Conservation (phyloP, 2,329 filamentous ascomycete species). For the Epichloe aotearoae region DNA sequence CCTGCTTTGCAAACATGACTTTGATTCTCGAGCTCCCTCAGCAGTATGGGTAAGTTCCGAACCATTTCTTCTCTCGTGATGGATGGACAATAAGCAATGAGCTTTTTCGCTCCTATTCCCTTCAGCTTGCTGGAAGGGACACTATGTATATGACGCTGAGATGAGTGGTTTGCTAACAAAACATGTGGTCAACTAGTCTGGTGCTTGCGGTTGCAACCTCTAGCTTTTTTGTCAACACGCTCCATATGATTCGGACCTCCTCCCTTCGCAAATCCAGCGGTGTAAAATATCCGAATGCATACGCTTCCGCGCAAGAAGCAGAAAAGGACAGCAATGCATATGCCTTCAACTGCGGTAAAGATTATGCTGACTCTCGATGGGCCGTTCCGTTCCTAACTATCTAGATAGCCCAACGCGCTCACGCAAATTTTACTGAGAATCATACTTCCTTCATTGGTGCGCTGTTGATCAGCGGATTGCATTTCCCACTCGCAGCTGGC, state of each 20-base stretch:
- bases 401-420: constrained; percentile 41
- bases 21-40: constrained; percentile 29
- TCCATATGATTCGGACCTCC: constrained; percentile 36
- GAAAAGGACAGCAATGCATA: constrained; percentile 40
- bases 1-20: constrained; percentile 23
- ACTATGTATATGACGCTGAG: too few relatives aligned
- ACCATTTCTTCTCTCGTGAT: background rate
- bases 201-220: constrained; percentile 45
- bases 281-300: constrained; percentile 43
- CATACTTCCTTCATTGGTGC: constrained; percentile 36
- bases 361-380: too few relatives aligned
- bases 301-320: constrained; percentile 40
- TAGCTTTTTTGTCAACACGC: constrained; percentile 43
- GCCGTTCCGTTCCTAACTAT: background rate
- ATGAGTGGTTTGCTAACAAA: background rate
- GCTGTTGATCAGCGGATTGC: constrained; percentile 42
- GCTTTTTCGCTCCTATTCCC: too few relatives aligned
- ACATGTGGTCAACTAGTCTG: constrained; percentile 31
- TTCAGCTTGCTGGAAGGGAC: too few relatives aligned
- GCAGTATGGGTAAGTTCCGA: constrained; percentile 35
- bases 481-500: constrained; percentile 37
- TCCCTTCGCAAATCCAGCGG: constrained; percentile 37
- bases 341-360: constrained; percentile 49
- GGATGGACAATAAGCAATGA: too few relatives aligned
- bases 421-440: constrained; percentile 52